These are phyloP conservation scores for Xylaria sp. DNA, from an alignment of 2,329 filamentous ascomycete genomes.

Conservation along the genomic window DNA sequence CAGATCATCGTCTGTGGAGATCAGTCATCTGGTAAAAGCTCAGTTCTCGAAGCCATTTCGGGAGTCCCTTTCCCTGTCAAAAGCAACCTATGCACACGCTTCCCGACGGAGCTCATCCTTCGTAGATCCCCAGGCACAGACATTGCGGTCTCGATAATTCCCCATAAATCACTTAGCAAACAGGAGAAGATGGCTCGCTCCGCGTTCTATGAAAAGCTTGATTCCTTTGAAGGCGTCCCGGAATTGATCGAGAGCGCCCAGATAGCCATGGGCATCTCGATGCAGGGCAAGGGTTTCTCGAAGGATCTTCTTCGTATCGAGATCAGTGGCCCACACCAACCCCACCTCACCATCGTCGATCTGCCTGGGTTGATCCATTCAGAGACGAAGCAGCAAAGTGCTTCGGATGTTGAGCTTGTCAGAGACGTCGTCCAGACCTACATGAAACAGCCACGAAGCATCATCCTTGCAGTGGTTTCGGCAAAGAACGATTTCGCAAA, in stretches of 20 bases:
- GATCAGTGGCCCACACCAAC: conserved; percentile 52
- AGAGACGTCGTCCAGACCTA: conserved; percentile 57
- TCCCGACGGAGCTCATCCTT: conserved; percentile 66
- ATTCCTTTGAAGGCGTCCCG: conserved; percentile 41
- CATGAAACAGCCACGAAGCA: conserved; percentile 60
- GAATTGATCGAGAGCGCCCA: conserved; percentile 49
- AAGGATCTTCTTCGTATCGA: conserved; percentile 56
- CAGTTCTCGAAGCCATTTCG: conserved; percentile 68
- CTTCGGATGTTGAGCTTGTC: conserved; percentile 52
- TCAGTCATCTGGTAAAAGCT: conserved; percentile 68
- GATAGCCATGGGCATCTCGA: conserved; percentile 55
- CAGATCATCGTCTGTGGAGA: conserved; percentile 65
- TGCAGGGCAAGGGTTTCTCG: conserved; percentile 46
- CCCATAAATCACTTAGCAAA: conserved; percentile 39
- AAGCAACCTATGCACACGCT: conserved; percentile 65
- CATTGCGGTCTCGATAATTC: conserved; percentile 47
- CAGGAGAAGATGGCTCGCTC: conserved; percentile 32
- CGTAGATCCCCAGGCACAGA: conserved; percentile 47
- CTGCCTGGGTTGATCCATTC: conserved; percentile 61
- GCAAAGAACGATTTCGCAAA: conserved; percentile 63
- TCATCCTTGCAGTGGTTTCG: conserved; percentile 65
- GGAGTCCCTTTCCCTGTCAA: conserved; percentile 64
- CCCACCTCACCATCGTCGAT: conserved; percentile 64
- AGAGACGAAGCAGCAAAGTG: conserved; percentile 53
- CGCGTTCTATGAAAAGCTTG: conserved; percentile 37